These are phyloP conservation scores for Lunularia cruciata DNA, from an alignment of 225 moss, liverwort and hornwort species.

Conservation along the genomic window DNA sequence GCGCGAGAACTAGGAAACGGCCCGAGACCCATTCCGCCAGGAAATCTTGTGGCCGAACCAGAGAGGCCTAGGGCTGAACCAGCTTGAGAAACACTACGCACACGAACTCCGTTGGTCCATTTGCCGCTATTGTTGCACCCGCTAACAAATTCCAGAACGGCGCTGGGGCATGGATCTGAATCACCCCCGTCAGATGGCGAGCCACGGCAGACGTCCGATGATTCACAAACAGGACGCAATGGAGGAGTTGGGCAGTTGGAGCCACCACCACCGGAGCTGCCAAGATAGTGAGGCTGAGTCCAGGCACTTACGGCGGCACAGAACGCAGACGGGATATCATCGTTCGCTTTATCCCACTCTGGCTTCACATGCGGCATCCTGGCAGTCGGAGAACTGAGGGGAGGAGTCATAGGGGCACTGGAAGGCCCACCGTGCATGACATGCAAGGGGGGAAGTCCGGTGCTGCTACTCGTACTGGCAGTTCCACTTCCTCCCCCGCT, in stretches of 20 bases:
- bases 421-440: slow-evolving; percentile 68
- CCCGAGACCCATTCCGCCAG: slow-evolving; percentile 58
- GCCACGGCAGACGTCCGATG: slow-evolving; percentile 70
- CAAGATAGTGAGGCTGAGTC: slow-evolving; percentile 83
- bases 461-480: slow-evolving; percentile 78
- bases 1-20: slow-evolving; percentile 57
- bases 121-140: slow-evolving; percentile 72
- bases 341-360: slow-evolving; percentile 83
- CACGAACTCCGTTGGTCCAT: slow-evolving; percentile 91
- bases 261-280: not conserved
- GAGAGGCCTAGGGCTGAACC: slow-evolving; percentile 55
- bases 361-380: slow-evolving; percentile 87
- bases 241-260: no score
- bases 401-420: slow-evolving; percentile 97
- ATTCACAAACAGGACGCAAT: slow-evolving; percentile 42
- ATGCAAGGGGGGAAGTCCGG: slow-evolving; percentile 81
- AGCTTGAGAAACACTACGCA: slow-evolving; percentile 56
- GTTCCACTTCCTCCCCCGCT: slow-evolving; percentile 63
- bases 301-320: slow-evolving; percentile 63
- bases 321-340: slow-evolving; percentile 53
- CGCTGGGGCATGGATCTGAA: slow-evolving; percentile 49
- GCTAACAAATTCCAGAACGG: slow-evolving; percentile 74
- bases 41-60: slow-evolving; percentile 46
- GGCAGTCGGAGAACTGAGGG: slow-evolving; percentile 83
- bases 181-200: slow-evolving; percentile 84